Conservation (phyloP, 1,284 basidiomycete genomes). For the Pseudozyma tsukubaensis region DNA sequence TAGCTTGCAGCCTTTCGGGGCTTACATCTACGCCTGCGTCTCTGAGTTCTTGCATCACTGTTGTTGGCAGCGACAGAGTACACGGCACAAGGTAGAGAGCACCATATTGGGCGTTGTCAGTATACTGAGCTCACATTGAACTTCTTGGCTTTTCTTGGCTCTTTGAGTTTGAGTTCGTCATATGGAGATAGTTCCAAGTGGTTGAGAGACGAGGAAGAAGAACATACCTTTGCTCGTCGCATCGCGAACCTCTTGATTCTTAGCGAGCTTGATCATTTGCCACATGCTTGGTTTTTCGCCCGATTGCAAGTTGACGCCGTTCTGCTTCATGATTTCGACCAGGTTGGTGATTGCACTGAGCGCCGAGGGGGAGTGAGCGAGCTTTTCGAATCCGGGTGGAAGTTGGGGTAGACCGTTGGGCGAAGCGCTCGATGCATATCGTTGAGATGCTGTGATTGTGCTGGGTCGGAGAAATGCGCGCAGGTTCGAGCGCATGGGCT, state of each 20-base stretch:
- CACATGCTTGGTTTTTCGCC: constrained; percentile 56
- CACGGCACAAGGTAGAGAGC: too few relatives aligned
- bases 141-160: too few relatives aligned
- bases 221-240: constrained; percentile 55
- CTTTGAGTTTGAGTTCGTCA: too few relatives aligned
- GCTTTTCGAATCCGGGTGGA: constrained; percentile 61
- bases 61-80: too few relatives aligned
- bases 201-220: neutral
- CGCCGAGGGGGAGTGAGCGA: constrained; percentile 51
- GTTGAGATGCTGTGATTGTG: neutral
- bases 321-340: constrained; percentile 53
- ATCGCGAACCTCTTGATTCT: constrained; percentile 52
- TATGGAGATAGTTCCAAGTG: neutral
- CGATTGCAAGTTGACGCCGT: constrained; percentile 56
- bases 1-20: constrained; percentile 53
- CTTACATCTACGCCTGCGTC: constrained; percentile 61
- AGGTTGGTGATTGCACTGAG: constrained; percentile 53
- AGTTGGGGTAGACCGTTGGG: constrained; percentile 42
- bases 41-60: constrained; percentile 61
- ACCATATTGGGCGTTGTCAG: constrained; percentile 7
- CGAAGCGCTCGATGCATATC: constrained; percentile 36
- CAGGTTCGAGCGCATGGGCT: neutral
- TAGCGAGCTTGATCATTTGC: constrained; percentile 55
- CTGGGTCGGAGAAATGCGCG: neutral
- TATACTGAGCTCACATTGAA: neutral